Evolutionary conservation across 371 early-diverging fungal genomes (phyloP).

Genomic region (Rhizopus stolonifer): DNA sequence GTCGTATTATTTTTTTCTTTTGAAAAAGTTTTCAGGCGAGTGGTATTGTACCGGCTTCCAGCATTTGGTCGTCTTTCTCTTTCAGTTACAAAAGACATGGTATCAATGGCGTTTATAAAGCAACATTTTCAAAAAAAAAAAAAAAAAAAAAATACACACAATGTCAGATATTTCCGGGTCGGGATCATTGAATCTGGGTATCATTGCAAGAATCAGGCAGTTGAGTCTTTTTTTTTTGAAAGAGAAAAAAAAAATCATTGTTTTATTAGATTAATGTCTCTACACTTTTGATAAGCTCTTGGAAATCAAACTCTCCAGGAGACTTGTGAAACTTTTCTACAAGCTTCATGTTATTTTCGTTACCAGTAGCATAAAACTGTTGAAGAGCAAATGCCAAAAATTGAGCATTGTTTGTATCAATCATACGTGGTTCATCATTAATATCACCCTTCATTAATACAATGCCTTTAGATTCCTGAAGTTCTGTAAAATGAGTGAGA

Average conservation of each 20-base stretch:
- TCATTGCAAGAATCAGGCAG: no score
- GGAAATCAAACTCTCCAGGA: constrained; percentile 77
- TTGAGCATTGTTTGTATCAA: constrained; percentile 79
- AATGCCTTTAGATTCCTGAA: constrained; percentile 73
- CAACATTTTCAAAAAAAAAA: not conserved
- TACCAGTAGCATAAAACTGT: constrained; percentile 86
- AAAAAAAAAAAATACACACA: no score
- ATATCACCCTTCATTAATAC: constrained; percentile 92
- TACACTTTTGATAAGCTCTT: constrained; percentile 66
- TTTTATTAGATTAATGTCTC: constrained; percentile 58
- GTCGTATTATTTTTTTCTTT: not conserved
- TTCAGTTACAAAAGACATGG: constrained; percentile 52
- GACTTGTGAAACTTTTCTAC: constrained; percentile 78
- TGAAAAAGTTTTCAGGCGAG: not conserved
- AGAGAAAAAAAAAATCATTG: not conserved
- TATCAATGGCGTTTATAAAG: no score
- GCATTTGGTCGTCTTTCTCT: constrained; percentile 60
- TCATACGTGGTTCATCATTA: constrained; percentile 51
- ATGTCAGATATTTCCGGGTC: no score
- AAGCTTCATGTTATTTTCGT: constrained; percentile 60
- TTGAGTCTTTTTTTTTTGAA: not conserved
- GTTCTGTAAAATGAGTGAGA: constrained; percentile 87
- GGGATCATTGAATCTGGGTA: no score
- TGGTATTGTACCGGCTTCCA: constrained; percentile 52
- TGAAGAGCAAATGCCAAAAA: constrained; percentile 82